A percentile compares a stretch with the other conserved stretches of the same genome.
phyloP scores from a whole-genome alignment of 768 basidiomycete genomes.

The Panaeolus papilionaceus region DNA sequence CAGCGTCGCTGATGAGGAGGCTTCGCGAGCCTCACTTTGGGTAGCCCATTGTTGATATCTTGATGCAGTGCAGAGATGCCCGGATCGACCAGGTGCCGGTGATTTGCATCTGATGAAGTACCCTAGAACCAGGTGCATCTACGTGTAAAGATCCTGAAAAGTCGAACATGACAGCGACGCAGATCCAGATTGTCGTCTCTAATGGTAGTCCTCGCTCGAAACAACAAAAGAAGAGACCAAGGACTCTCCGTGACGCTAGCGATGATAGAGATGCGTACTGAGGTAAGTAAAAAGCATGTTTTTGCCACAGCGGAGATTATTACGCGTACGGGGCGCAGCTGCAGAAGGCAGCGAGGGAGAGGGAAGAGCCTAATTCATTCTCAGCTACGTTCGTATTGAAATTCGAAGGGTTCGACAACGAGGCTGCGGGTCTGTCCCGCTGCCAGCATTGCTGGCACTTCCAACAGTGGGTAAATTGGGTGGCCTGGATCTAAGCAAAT shows the following conservation, averaged over 20 bases:
- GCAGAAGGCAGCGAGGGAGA: neutral
- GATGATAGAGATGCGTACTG: neutral
- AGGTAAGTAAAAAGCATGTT: conserved; percentile 11
- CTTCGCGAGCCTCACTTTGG: neutral
- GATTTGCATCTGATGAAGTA: conserved; percentile 9
- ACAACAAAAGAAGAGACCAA: neutral
- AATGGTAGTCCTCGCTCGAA: neutral
- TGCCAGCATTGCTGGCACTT: neutral
- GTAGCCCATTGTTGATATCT: neutral
- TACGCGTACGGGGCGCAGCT: neutral
- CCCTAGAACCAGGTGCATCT: neutral
- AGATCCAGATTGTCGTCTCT: conserved; percentile 3
- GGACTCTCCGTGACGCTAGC: neutral
- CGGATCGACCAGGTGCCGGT: conserved; percentile 14
- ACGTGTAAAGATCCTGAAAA: neutral
- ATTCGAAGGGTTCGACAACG: conserved; percentile 12
- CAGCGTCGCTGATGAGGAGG: neutral
- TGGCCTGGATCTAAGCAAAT: neutral
- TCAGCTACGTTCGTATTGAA: conserved; percentile 10
- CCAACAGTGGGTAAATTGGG: conserved; percentile 6
- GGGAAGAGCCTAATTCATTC: conserved; percentile 6
- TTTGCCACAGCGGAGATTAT: conserved; percentile 8
- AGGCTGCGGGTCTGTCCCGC: conserved; percentile 2
- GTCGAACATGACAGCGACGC: neutral
- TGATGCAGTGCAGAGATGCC: neutral